These are phyloP conservation scores for Millerozyma miso DNA, from an alignment of 805 yeast species.

Conservation along the genomic window DNA sequence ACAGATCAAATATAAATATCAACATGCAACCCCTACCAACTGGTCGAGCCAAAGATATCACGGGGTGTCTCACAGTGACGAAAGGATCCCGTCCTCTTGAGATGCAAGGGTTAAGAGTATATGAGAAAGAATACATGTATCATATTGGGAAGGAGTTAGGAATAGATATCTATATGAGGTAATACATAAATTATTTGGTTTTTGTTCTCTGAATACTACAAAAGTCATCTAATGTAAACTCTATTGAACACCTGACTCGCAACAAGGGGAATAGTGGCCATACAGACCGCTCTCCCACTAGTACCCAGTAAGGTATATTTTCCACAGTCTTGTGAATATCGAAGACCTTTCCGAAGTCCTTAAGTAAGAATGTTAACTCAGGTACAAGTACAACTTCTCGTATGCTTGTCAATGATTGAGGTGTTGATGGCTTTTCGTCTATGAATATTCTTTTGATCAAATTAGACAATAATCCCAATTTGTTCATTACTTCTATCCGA, in stretches of 20 bases:
- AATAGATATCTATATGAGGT: conserved; percentile 44
- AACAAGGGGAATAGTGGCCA: conserved; percentile 88
- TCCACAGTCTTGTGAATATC: conserved; percentile 67
- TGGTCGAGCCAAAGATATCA: conserved; percentile 78
- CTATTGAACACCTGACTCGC: conserved; percentile 86
- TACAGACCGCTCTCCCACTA: conserved; percentile 85
- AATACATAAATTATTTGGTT: conserved; percentile 18
- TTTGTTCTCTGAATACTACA: conserved; percentile 44
- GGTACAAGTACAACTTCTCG: conserved; percentile 91
- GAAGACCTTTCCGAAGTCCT: conserved; percentile 69
- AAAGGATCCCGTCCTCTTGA: conserved; percentile 47
- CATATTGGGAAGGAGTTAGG: conserved; percentile 51
- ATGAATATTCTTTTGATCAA: conserved; percentile 71
- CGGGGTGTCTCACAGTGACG: conserved; percentile 63
- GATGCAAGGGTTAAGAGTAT: conserved; percentile 20
- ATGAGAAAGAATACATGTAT: conserved; percentile 64
- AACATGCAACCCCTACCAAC: conserved; percentile 65
- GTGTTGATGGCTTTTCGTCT: conserved; percentile 75
- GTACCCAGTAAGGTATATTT: conserved; percentile 84
- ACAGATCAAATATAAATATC: conserved; percentile 50
- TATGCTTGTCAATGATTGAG: conserved; percentile 54
- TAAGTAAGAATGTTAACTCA: conserved; percentile 64
- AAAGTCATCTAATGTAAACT: conserved; percentile 78
- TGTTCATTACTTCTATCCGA: conserved; percentile 73
- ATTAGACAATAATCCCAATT: conserved; percentile 69